These are phyloP conservation scores for Fusarium neocosmosporiellum DNA, from an alignment of 2,329 filamentous ascomycete species.

Conservation along the genomic window DNA sequence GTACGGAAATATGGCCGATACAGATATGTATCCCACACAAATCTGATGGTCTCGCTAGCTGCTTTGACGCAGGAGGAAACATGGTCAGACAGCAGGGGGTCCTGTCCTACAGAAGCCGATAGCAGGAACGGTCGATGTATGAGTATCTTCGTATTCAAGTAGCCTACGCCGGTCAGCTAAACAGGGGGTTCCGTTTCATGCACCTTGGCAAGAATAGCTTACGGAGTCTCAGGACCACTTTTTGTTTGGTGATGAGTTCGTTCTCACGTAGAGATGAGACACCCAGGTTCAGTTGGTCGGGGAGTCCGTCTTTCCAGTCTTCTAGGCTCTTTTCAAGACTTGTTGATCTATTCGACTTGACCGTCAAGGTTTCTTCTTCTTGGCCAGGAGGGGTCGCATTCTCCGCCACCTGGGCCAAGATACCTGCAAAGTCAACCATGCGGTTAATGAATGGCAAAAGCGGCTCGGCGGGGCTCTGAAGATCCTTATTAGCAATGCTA, in stretches of 20 bases:
- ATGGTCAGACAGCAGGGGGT: background rate
- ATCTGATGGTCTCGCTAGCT: slow-evolving; percentile 17
- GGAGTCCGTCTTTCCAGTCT: background rate
- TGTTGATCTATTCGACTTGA: background rate
- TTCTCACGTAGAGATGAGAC: slow-evolving; percentile 9
- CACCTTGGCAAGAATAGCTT: background rate
- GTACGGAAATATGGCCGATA: slow-evolving; percentile 22
- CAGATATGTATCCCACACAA: slow-evolving; percentile 10
- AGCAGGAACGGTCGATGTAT: slow-evolving; percentile 15
- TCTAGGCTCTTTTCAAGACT: slow-evolving; percentile 8
- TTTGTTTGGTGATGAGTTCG: slow-evolving; percentile 21
- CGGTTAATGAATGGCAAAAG: slow-evolving; percentile 8
- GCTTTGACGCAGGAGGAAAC: slow-evolving; percentile 12
- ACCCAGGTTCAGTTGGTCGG: background rate
- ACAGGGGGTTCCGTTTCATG: background rate
- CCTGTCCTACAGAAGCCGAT: background rate
- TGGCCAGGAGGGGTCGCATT: slow-evolving; percentile 5
- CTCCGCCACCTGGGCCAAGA: slow-evolving; percentile 5
- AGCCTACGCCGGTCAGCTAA: background rate
- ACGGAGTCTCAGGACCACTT: slow-evolving; percentile 16
- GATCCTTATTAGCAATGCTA: background rate
- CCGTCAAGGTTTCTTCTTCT: background rate
- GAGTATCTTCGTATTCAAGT: slow-evolving; percentile 12
- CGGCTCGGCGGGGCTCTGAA: background rate
- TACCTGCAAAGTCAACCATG: slow-evolving; percentile 17